Percentiles rank a stretch among this genome's conserved stretches.
These are phyloP conservation scores for Gilbertella persicaria DNA, from an alignment of 371 early-diverging fungal genomes.

Conservation along the genomic window DNA sequence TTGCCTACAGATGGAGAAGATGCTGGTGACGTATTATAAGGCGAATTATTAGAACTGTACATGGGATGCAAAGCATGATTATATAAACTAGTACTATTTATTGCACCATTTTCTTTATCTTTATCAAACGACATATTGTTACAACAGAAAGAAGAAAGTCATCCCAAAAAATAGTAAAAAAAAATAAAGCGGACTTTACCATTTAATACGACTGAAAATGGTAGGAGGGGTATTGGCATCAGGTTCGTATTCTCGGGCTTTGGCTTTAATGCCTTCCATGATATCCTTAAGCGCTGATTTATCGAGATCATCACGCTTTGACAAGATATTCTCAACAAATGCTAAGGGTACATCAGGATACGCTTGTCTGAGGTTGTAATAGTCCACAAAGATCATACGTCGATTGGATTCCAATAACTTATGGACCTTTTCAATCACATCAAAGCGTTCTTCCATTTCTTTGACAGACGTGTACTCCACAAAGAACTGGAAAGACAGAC, in stretches of 20 bases:
- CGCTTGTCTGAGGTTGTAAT: slow-evolving; percentile 71
- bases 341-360: slow-evolving; percentile 83
- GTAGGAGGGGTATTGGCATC: slow-evolving; percentile 51
- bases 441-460: slow-evolving; percentile 69
- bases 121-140: too few species aligned
- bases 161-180: too few species aligned
- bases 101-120: too few species aligned
- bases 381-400: slow-evolving; percentile 74
- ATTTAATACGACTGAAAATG: slow-evolving; percentile 54
- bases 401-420: slow-evolving; percentile 64
- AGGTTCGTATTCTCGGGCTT: slow-evolving; percentile 67
- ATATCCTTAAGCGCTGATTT: slow-evolving; percentile 71
- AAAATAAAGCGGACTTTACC: too few species aligned
- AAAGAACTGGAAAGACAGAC: slow-evolving; percentile 67
- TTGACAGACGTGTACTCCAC: slow-evolving; percentile 59
- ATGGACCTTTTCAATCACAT: slow-evolving; percentile 77
- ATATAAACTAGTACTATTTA: too few species aligned
- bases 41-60: background rate
- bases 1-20: slow-evolving; percentile 24
- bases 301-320: slow-evolving; percentile 80
- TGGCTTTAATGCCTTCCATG: slow-evolving; percentile 74
- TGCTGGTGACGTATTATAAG: slow-evolving; percentile 16
- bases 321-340: slow-evolving; percentile 77
- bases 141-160: too few species aligned
- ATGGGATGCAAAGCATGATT: too few species aligned